These are phyloP conservation scores for Dictyophora rubrovolvata DNA, from an alignment of 768 basidiomycete genomes.

Conservation along the genomic window DNA sequence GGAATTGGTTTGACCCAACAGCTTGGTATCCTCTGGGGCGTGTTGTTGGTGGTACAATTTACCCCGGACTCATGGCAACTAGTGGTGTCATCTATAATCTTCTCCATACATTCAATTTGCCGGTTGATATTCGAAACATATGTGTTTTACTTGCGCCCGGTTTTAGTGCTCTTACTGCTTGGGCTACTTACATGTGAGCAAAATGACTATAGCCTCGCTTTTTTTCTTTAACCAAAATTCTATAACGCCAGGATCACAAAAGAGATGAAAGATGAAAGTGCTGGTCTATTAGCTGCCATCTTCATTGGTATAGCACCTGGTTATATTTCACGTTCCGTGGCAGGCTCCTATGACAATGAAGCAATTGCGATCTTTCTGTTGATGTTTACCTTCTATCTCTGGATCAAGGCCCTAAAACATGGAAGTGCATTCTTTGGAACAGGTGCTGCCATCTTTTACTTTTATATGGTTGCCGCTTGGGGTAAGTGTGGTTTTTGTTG, in stretches of 20 bases:
- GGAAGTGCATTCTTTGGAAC: conserved; percentile 91
- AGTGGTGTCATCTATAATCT: conserved; percentile 94
- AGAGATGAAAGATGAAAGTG: conserved; percentile 91
- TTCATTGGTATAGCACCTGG: conserved; percentile 98
- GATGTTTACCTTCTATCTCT: conserved; percentile 96
- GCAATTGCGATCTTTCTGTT: conserved; percentile 99
- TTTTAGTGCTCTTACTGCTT: conserved; percentile 93
- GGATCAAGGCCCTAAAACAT: conserved; percentile 93
- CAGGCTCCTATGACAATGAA: conserved; percentile 99
- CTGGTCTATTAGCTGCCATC: conserved; percentile 92
- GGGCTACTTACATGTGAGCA: conserved; percentile 86
- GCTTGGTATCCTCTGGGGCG: conserved; percentile 99
- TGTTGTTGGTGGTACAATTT: conserved; percentile 96
- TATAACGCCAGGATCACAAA: conserved; percentile 67
- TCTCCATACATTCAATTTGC: conserved; percentile 80
- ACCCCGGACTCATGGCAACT: conserved; percentile 97
- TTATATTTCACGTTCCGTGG: conserved; percentile 97
- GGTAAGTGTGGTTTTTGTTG: conserved; percentile 39
- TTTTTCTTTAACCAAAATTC: neutral
- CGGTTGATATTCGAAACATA: conserved; percentile 94
- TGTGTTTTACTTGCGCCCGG: conserved; percentile 96
- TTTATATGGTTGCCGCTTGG: conserved; percentile 99
- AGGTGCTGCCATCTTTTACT: conserved; percentile 90
- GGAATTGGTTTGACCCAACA: conserved; percentile 99
- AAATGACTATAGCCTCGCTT: conserved; percentile 7